Base-by-base conservation (phyloP, 1,284 basidiomycete species). In the Somion occarium region DNA sequence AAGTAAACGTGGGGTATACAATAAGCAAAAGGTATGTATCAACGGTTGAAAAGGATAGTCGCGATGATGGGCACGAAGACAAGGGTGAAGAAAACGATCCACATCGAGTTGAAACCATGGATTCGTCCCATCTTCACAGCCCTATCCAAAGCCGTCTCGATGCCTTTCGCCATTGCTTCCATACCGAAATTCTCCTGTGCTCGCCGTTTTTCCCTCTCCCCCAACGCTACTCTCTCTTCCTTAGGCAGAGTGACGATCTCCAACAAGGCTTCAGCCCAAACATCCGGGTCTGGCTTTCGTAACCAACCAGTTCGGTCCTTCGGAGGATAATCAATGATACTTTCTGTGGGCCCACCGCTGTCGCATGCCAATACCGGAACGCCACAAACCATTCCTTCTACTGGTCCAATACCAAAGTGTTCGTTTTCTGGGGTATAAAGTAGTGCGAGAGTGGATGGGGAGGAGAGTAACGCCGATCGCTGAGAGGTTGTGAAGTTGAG, bases 381-480 rank as follows among this genome's bases (percentile, higher is more conserved):
- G 1, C 93, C 91, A 55, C 89, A 94, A 1, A 86, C 81, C 93
- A 98, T 98, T 0, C 85, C 95, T 67, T 99, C 97, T 3, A 98
- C 80, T 0, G 96, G 96, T 0, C 91, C 95, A 59, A 99, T 98
- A 1, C 96, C 96, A 64, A 99, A 97, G 68, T 99, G 96, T 64
- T 99, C 96, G 67, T 97, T 95, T 1, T 82, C 75, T 0, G 97
- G 96, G 0, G 97, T 99, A 68, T 99, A 99, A 2, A 98, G 76
- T 0, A 99, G 74, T 0, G 81, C 87, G 9, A 80, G 69, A 0
- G 90, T 91, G 1, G 77, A 78, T 0, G 80, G 64, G 1, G 81
- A 75, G 13, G 75, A 78, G 19, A 97, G 80, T 2, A 94, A 78
- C 5, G 85, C 82, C 0, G 88, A 82, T 26, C 92, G 85, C 63